Evolutionary conservation across 352 stramenopile genomes (phyloP), one percentile per base, ranked within the genome.

Genomic region (Pythium sukuiense): DNA sequence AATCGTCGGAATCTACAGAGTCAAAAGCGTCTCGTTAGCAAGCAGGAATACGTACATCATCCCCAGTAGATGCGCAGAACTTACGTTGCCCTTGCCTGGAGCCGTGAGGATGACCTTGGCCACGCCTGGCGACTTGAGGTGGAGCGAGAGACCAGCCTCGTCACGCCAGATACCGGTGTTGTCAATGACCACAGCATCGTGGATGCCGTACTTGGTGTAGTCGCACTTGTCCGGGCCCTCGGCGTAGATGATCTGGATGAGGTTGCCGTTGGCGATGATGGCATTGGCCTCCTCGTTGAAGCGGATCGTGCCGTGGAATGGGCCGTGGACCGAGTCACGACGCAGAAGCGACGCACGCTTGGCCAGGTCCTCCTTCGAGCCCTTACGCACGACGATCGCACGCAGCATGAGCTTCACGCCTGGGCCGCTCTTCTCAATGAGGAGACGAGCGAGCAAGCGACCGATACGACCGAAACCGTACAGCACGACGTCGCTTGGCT

Each of bases 401-500:
- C 88, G 89, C 46, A 97, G 79, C 81, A 93, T 92, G 65, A 96
- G 80, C 74, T 94, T 93, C 24, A 89, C 86, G 32, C 88, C 88
- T 0, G 85, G 78, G 1, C 84, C 89, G 72, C 86, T 92, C 73
- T 95, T 93, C 61, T 93, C 83, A 55, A 96, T 94, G 18, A 96
- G 75, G 52, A 95, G 62, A 14, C 83, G 75, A 60, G 83, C 85
- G 46, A 93, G 61, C 27, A 97, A 71, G 14, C 89, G 83, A 32
- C 89, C 89, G 39, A 97, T 97, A 37, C 89, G 87, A n/a, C 88
- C 89, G 54, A 96, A 96, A 18, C 89, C 89, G 57, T 97, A 95
- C 29, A 97, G 75, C 46, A 95, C 73, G 32, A 97, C 87, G 67
- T 94, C 83, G 55, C 80, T 85, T 30, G 88, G 80, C 71, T 89